Base-by-base conservation (phyloP, 345 rosid species). In the Bruguiera sexangula region DNA sequence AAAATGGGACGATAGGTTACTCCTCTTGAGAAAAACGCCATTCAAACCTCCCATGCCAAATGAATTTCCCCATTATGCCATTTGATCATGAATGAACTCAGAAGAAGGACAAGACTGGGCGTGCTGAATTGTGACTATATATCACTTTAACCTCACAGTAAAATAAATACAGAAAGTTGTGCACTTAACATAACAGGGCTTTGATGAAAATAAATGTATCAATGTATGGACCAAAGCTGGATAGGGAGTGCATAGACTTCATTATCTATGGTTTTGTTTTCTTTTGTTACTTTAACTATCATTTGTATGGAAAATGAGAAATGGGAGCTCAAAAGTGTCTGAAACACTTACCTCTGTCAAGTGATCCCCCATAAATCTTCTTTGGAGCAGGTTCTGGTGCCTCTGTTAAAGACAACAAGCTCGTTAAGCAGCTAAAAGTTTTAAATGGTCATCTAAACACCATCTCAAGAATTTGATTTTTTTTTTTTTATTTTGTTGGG, bases 351-450 rank as follows among this genome's bases (percentile, higher is more conserved):
- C 98, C 98, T 76, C 95, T 80, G 69, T 92, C 96, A 2, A 66
- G 63, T 0, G 96, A 90, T 75, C 84, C 93, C 51, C 92, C 85
- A 0, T 90, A 74, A 63, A 68, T 24, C 78, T 84, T 90, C 86
- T 78, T 78, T 13, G 81, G 76, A 54, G 63, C 81, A 55, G 85
- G 63, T 63, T 81, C 96, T 36, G 79, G 70, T 43, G 85, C 75
- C 75, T 89, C 98, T 90, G 90, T 54, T 55, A 72, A 74, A 51
- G 61, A 66, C 27, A 65, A 22, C 13, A 69, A 52, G 60, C n/a
- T 22, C 22, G 8, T 29, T 11, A 24, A 74, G 10, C 62, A 34
- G 9, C 10, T 34, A 34, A 34, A 1, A 0, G 10, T 34, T 34
- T 34, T 39, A 39, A 39, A 39, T 39, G 46, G 15, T 10, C 15